phyloP scores from a whole-genome alignment of 1,284 basidiomycete genomes.

The Coniferiporia sulphurascens region DNA sequence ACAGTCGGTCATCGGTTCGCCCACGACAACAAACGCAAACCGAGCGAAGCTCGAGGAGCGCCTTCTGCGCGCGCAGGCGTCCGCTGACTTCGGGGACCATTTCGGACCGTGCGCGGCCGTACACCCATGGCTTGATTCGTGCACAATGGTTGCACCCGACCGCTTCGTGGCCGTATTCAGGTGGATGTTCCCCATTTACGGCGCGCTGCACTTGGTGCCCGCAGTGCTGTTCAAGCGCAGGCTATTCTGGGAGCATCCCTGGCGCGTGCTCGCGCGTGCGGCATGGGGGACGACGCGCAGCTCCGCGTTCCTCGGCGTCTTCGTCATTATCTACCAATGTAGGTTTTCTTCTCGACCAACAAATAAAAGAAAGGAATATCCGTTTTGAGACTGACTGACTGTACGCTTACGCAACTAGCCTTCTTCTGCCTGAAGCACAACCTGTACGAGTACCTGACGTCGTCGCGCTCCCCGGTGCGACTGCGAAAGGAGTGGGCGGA shows the following conservation, averaged over 20 bases:
- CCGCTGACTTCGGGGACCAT: conserved; percentile 43
- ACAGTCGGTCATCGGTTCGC: conserved; percentile 42
- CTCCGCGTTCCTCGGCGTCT: conserved; percentile 84
- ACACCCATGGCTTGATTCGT: conserved; percentile 78
- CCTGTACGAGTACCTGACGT: conserved; percentile 45
- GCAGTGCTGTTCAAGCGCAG: conserved; percentile 71
- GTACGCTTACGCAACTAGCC: conserved; percentile 35
- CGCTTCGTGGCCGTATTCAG: conserved; percentile 80
- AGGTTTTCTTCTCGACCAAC: conserved; percentile 24
- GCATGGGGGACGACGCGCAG: conserved; percentile 76
- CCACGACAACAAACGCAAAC: conserved; percentile 43
- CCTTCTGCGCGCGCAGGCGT: conserved; percentile 30
- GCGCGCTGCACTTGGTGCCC: conserved; percentile 89
- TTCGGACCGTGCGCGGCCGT: conserved; percentile 66
- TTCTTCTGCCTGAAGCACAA: conserved; percentile 74
- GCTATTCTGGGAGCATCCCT: conserved; percentile 56
- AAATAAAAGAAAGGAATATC: too few relatives aligned
- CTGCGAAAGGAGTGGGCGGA: conserved; percentile 48
- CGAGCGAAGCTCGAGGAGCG: conserved; percentile 32
- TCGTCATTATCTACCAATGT: conserved; percentile 86
- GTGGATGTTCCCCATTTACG: conserved; percentile 85
- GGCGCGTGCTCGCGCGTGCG: conserved; percentile 59
- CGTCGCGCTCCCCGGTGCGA: conserved; percentile 30
- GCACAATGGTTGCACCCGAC: conserved; percentile 60
- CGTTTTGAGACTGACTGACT: too few relatives aligned